phyloP scores from a whole-genome alignment of 768 basidiomycete genomes.

The Suillus variegatus region DNA sequence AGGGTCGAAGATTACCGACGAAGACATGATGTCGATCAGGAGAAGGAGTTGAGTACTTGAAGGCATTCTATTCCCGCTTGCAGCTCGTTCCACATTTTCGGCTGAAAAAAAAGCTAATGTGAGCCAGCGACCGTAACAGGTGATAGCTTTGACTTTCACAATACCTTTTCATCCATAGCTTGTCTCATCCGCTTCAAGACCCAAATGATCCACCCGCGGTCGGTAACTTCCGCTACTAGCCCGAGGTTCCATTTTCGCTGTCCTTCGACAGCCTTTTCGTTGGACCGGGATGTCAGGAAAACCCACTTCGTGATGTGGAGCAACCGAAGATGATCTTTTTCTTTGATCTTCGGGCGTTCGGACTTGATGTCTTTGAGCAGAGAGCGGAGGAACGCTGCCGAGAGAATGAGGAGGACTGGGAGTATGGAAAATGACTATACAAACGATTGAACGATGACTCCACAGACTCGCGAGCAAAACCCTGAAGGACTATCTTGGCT shows the following conservation, averaged over 20 bases:
- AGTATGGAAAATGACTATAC: constrained; percentile 32
- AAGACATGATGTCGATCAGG: constrained; percentile 83
- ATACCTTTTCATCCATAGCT: constrained; percentile 89
- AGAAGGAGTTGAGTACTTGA: constrained; percentile 88
- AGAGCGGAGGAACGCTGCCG: constrained; percentile 80
- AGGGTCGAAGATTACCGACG: constrained; percentile 39
- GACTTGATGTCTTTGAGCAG: constrained; percentile 92
- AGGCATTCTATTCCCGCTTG: constrained; percentile 94
- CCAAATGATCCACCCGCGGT: constrained; percentile 88
- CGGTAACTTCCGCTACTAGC: constrained; percentile 81
- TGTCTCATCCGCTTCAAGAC: constrained; percentile 86
- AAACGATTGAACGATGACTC: constrained; percentile 87
- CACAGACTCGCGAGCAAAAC: constrained; percentile 71
- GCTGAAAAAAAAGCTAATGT: constrained; percentile 46
- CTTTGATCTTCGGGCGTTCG: constrained; percentile 89
- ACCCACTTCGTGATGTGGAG: constrained; percentile 90
- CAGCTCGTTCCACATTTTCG: constrained; percentile 91
- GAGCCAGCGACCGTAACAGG: constrained; percentile 14
- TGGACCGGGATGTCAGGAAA: constrained; percentile 59
- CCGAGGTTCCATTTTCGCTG: constrained; percentile 61
- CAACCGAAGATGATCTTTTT: constrained; percentile 90
- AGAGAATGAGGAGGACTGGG: constrained; percentile 18
- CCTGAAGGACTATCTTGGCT: constrained; percentile 63
- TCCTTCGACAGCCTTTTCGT: constrained; percentile 33
- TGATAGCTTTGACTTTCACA: constrained; percentile 16